Conservation (phyloP, 1,284 basidiomycete species). For the Ustilago xerochloae region DNA sequence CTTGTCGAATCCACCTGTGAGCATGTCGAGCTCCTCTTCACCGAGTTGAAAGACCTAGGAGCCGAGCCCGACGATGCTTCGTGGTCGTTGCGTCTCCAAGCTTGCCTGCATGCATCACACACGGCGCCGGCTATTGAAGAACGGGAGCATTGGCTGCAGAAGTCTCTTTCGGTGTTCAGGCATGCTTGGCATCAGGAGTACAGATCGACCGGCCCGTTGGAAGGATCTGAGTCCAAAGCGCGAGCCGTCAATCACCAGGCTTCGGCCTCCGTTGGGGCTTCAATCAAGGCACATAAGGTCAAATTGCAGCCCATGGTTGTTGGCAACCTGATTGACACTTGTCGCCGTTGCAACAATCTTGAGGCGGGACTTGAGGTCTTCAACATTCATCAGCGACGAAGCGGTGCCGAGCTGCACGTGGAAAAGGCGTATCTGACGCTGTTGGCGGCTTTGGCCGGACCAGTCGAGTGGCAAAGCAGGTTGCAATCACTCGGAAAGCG, state of each 20-base stretch:
- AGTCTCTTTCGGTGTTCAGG: slow-evolving; percentile 5
- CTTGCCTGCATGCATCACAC: slow-evolving; percentile 17
- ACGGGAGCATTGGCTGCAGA: not conserved
- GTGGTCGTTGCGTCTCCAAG: slow-evolving; percentile 24
- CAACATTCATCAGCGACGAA: slow-evolving; percentile 10
- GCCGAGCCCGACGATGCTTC: slow-evolving; percentile 32
- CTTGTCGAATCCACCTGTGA: not conserved
- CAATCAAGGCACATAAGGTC: not conserved
- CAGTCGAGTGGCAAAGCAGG: slow-evolving; percentile 8
- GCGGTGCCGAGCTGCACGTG: slow-evolving; percentile 5
- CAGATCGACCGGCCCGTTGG: not conserved
- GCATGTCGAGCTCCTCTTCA: slow-evolving; percentile 24
- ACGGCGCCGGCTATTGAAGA: not conserved
- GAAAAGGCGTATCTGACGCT: slow-evolving; percentile 22
- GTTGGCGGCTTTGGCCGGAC: slow-evolving; percentile 19
- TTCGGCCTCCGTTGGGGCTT: not conserved
- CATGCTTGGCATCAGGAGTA: slow-evolving; percentile 5
- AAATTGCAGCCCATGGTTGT: slow-evolving; percentile 16
- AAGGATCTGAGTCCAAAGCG: not conserved
- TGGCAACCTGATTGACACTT: slow-evolving; percentile 21
- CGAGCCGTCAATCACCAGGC: not conserved
- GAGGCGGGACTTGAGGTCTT: slow-evolving; percentile 17
- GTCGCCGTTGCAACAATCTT: slow-evolving; percentile 21
- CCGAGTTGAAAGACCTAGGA: slow-evolving; percentile 24
- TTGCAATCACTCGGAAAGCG: slow-evolving; percentile 9